These are phyloP conservation scores for Clonostachys byssicola DNA, from an alignment of 2,329 filamentous ascomycete genomes.

Conservation along the genomic window DNA sequence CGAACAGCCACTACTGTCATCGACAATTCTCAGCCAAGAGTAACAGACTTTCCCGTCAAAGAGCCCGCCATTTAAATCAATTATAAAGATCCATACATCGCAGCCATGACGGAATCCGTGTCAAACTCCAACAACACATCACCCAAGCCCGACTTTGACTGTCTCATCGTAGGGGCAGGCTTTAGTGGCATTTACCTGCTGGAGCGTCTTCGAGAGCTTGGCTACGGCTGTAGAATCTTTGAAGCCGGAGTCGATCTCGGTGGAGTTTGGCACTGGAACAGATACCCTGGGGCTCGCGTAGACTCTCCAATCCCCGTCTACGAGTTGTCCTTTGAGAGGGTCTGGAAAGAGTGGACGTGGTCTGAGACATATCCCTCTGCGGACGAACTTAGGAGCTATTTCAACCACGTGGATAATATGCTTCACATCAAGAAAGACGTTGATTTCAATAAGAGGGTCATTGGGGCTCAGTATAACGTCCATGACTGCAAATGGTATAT, in stretches of 20 bases:
- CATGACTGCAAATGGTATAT: no score
- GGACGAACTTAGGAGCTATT: slow-evolving; percentile 31
- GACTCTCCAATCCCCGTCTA: slow-evolving; percentile 20
- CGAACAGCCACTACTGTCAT: no score
- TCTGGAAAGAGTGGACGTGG: slow-evolving; percentile 36
- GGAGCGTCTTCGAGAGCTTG: slow-evolving; percentile 2
- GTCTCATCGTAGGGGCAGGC: slow-evolving; percentile 4
- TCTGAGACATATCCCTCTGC: slow-evolving; percentile 19
- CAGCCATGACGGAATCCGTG: no score
- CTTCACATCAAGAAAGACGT: slow-evolving; percentile 30
- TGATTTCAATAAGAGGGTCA: slow-evolving; percentile 31
- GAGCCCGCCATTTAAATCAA: no score
- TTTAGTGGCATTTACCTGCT: slow-evolving; percentile 4
- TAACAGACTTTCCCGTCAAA: no score
- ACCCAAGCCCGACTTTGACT: no score
- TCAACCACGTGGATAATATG: slow-evolving; percentile 31
- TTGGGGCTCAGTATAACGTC: no score
- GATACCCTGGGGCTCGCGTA: slow-evolving; percentile 25
- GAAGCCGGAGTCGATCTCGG: slow-evolving; percentile 1
- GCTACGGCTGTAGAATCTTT: slow-evolving; percentile 1
- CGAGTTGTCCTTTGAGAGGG: slow-evolving; percentile 14
- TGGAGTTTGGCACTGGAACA: slow-evolving; percentile 28
- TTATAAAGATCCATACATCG: no score
- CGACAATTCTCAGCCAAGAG: no score
- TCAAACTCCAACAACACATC: no score